phyloP scores from a whole-genome alignment of 768 basidiomycete species.

The Crepidotus variabilis region DNA sequence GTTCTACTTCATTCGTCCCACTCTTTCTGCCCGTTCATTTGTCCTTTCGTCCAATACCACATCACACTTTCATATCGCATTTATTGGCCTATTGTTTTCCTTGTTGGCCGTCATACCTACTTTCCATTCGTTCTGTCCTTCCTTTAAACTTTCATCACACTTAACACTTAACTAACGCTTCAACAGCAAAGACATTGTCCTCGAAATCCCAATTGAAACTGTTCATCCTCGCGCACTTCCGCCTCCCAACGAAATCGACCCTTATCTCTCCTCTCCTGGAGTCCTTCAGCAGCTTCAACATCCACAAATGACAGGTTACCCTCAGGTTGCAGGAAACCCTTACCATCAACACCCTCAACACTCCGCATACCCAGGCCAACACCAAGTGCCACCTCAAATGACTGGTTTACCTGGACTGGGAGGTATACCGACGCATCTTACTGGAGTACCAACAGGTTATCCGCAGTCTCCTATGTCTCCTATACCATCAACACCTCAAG shows the following conservation, averaged over 20 bases:
- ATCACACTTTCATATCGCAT: not conserved
- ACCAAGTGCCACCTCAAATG: not conserved
- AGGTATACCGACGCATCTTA: not conserved
- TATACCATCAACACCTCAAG: not conserved
- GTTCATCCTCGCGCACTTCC: conserved; percentile 63
- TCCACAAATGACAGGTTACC: conserved; percentile 7
- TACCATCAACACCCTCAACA: not conserved
- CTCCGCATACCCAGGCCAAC: not conserved
- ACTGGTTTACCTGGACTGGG: not conserved
- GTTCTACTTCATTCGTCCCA: not conserved
- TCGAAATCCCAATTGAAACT: conserved; percentile 62
- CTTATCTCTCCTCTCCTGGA: not conserved
- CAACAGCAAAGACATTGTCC: conserved; percentile 63
- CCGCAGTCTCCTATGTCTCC: not conserved
- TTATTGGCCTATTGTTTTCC: conserved; percentile 4
- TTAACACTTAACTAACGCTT: not conserved
- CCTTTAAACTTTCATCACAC: not conserved
- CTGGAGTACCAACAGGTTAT: not conserved
- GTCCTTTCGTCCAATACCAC: not conserved
- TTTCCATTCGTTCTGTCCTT: not conserved
- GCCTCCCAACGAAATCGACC: conserved; percentile 21
- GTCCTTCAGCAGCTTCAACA: not conserved
- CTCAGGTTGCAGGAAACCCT: not conserved
- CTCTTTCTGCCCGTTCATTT: not conserved
- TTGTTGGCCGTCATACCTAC: conserved; percentile 5